Base-by-base conservation (phyloP, 805 yeast species). In the Lachancea fermentati region DNA sequence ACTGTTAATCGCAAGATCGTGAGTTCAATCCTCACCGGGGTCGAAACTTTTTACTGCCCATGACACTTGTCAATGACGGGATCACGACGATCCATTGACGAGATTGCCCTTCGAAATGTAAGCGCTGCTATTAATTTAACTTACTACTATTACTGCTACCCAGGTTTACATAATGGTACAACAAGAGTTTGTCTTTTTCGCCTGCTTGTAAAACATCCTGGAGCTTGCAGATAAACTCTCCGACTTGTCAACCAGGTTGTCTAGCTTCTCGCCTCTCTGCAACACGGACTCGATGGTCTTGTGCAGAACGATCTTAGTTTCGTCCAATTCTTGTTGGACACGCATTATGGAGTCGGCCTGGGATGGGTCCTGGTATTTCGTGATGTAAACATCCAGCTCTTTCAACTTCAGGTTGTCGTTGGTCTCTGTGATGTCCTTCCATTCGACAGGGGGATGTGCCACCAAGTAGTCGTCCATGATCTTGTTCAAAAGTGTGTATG, bases 341-440 rank as follows among this genome's bases (percentile, higher is more conserved):
- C 83, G 85, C 95, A 93, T 82, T 47, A 93, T 79, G 8, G 96
- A 83, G 62, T 93, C 99, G 0, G 97, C 97, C 69, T 93, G 96
- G 31, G 83, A 74, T 22, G 99, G 99, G 62, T 93, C 96, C 68
- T 93, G 98, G 67, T 93, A 93, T 57, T 85, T 85, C 53, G 71
- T 67, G 51, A 93, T 67, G 60, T 88, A 88, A 18, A 66, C 67
- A 24, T 79, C 84, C 54, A 91, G 71, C 45, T 75, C 77, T 19
- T 46, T 44, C 58, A 71, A 43, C 66, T 47, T 51, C 41, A 60
- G 50, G 15, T 52, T 44, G 28, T 54, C 57, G 32, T 60, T 59
- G 1, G 73, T 68, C 43, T 72, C 77, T 2, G 71, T 57, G 36
- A 75, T 62, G 42, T 65, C 56, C 34, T 60, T 62, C 96, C 96